Percentiles rank a stretch among this genome's conserved stretches.
phyloP scores from a whole-genome alignment of 768 basidiomycete genomes.

The Lactifluus volemus region DNA sequence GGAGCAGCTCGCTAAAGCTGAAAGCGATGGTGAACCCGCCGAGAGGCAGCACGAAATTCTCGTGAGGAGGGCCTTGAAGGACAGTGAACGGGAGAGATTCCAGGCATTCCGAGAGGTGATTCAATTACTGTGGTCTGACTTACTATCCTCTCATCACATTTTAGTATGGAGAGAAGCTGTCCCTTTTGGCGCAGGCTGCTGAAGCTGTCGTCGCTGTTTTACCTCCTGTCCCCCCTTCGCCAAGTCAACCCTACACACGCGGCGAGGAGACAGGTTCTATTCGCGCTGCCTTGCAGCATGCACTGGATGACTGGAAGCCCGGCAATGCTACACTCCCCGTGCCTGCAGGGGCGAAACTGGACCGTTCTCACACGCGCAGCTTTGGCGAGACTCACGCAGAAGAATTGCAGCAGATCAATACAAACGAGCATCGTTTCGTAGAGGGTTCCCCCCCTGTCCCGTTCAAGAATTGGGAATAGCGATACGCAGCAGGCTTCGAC shows the following conservation, averaged over 20 bases:
- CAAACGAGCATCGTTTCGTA: constrained; percentile 26
- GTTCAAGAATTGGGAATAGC: neutral
- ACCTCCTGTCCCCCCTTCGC: constrained; percentile 58
- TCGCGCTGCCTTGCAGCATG: constrained; percentile 67
- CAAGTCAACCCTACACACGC: constrained; percentile 49
- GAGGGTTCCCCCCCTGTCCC: neutral
- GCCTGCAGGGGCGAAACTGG: constrained; percentile 40
- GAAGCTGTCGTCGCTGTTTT: constrained; percentile 51
- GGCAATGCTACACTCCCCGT: constrained; percentile 46
- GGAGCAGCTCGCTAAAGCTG: constrained; percentile 57
- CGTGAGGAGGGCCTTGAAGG: constrained; percentile 66
- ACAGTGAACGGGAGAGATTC: constrained; percentile 75
- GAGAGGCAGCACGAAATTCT: constrained; percentile 66
- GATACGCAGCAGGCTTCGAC: neutral
- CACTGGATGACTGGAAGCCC: constrained; percentile 69
- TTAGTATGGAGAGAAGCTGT: constrained; percentile 76
- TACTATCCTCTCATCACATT: constrained; percentile 7
- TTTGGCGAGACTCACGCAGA: constrained; percentile 79
- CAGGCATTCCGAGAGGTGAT: constrained; percentile 70
- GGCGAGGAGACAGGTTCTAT: constrained; percentile 54
- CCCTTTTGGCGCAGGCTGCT: constrained; percentile 65
- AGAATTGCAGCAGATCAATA: constrained; percentile 54
- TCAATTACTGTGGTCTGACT: neutral
- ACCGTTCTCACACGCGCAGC: constrained; percentile 65
- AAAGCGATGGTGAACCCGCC: constrained; percentile 50